A percentile compares a stretch with the other conserved stretches of the same genome.
These are phyloP conservation scores for Lentinus tigrinus DNA, from an alignment of 768 basidiomycete genomes.

Conservation along the genomic window DNA sequence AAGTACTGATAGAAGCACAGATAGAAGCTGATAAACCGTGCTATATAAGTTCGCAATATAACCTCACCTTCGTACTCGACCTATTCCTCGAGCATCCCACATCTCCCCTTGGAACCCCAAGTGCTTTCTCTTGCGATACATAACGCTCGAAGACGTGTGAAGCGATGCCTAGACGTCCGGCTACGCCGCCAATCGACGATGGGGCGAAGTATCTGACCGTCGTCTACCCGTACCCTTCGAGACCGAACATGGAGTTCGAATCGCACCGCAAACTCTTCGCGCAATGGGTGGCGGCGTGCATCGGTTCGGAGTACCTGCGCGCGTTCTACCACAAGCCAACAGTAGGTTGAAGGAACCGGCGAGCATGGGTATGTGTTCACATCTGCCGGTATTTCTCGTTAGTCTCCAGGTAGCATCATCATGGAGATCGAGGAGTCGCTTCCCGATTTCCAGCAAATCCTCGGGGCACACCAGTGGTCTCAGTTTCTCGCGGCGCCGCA, in stretches of 20 bases:
- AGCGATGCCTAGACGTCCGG: constrained; percentile 41
- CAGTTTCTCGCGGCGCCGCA: constrained; percentile 36
- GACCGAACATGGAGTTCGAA: constrained; percentile 40
- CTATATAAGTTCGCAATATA: too few species aligned
- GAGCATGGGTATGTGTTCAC: neutral
- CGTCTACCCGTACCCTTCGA: constrained; percentile 42
- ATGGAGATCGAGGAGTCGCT: constrained; percentile 39
- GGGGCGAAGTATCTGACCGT: constrained; percentile 47
- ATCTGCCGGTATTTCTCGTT: neutral
- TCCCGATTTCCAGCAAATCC: constrained; percentile 32
- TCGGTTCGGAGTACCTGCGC: constrained; percentile 33
- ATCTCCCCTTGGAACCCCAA: too few species aligned
- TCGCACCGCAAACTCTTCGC: constrained; percentile 39
- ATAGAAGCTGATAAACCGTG: too few species aligned
- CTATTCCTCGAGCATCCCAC: too few species aligned
- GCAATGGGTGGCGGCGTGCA: constrained; percentile 43
- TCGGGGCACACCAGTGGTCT: constrained; percentile 45
- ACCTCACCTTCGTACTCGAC: too few species aligned
- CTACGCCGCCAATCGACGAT: constrained; percentile 42
- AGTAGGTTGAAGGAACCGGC: constrained; percentile 30
- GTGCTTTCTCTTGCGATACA: too few species aligned
- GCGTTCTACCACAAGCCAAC: constrained; percentile 45
- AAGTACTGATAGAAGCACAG: too few species aligned
- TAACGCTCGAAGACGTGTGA: too few species aligned
- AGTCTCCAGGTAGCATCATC: constrained; percentile 47